Evolutionary conservation across 2,329 filamentous ascomycete species (phyloP), one percentile per base, ranked within the genome.

Genomic region (Diaporthe citriasiana): DNA sequence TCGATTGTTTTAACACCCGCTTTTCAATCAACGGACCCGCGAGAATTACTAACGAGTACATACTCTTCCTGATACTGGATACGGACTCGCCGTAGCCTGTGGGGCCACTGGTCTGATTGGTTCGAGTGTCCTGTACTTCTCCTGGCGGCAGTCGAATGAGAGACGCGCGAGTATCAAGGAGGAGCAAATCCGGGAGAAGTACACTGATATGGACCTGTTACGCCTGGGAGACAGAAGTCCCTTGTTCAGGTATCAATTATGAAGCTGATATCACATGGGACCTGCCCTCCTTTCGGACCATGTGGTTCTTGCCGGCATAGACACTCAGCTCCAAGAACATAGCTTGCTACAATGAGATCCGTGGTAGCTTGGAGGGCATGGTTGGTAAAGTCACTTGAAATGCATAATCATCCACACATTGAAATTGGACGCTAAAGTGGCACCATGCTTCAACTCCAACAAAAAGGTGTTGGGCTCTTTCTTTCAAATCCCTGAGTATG

Each of bases 161-260:
- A 60, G 19, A 40, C 35, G 38, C 12, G 22, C 33, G 33, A 10
- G 8, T 27, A 25, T 57, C 30, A 30, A 71, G 7, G 47, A 72
- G 55, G 38, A 27, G 0, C 13, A 71, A 38, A n/a, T 71, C 27
- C 25, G 69, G 30, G 51, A 45, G n/a, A 59, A 27, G 45, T 35
- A 72, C n/a, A 38, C 55, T n/a, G 57, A 72, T 3, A 60, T 42
- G 25, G 56, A 72, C 35, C 45, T 65, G 5, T 33, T 72, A 33
- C 47, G 40, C 42, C 35, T 65, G 2, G 70, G 70, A n/a, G 56
- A 72, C 45, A 63, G 42, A 7, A 72, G 70, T 25, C 70, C 57
- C 25, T 42, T 65, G 30, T 72, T 72, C 45, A 63, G 33, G 47
- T 68, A 68, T 53, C 63, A 68, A 68, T n/a, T 68, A n/a, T 68